These are phyloP conservation scores for Nematocida displodere DNA, from an alignment of 371 early-diverging fungal genomes.

Conservation along the genomic window DNA sequence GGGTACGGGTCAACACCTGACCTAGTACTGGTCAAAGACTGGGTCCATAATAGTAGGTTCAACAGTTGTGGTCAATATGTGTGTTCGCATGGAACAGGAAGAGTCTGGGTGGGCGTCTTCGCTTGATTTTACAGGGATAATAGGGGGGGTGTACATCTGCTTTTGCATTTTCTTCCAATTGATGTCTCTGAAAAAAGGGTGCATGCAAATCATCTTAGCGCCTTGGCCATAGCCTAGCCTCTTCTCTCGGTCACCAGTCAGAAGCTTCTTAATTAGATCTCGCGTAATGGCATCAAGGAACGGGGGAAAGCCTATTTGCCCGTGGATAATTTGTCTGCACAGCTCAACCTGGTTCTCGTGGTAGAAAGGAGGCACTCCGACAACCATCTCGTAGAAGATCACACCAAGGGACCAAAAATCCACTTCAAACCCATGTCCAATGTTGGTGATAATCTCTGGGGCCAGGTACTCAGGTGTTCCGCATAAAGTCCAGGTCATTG, in stretches of 20 bases:
- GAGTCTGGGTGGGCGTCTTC: background rate
- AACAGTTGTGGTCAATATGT: slow-evolving; percentile 2
- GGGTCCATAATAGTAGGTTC: slow-evolving; percentile 29
- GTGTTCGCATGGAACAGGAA: slow-evolving; percentile 23
- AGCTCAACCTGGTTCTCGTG: slow-evolving; percentile 54
- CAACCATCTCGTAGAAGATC: slow-evolving; percentile 87
- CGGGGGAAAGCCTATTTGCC: slow-evolving; percentile 67
- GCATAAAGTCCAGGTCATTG: slow-evolving; percentile 69
- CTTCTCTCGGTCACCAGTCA: slow-evolving; percentile 70
- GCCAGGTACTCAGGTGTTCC: slow-evolving; percentile 96
- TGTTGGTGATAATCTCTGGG: slow-evolving; percentile 87
- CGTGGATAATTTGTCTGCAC: slow-evolving; percentile 57
- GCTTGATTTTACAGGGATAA: slow-evolving; percentile 69
- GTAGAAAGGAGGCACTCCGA: slow-evolving; percentile 79
- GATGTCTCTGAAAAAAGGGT: slow-evolving; percentile 77
- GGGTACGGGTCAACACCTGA: too few species aligned
- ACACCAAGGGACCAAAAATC: slow-evolving; percentile 94
- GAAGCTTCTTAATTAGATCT: slow-evolving; percentile 64
- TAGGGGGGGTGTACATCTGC: slow-evolving; percentile 70
- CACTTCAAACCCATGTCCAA: slow-evolving; percentile 85
- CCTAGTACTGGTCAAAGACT: slow-evolving; percentile 38
- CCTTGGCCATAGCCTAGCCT: slow-evolving; percentile 73
- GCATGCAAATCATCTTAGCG: slow-evolving; percentile 71
- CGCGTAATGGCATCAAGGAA: slow-evolving; percentile 74
- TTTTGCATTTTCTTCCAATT: slow-evolving; percentile 77